These are phyloP conservation scores for Phalaenopsis aphrodite DNA, from an alignment of 106 monocot genomes.

Conservation along the genomic window DNA sequence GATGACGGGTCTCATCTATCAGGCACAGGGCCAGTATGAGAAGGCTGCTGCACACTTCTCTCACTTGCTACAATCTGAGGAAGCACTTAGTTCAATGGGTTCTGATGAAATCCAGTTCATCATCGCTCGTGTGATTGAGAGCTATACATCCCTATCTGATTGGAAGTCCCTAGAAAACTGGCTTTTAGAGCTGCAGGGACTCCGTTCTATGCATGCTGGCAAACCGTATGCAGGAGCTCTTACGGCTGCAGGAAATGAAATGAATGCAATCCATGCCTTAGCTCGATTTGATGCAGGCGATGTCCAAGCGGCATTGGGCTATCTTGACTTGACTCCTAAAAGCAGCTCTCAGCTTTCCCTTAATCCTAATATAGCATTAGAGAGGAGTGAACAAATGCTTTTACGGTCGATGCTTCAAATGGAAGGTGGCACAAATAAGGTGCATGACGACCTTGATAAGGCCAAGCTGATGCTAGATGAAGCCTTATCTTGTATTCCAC, in stretches of 20 bases:
- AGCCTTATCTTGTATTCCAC: slow-evolving; percentile 61
- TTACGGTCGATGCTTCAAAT: slow-evolving; percentile 80
- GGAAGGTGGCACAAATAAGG: slow-evolving; percentile 22
- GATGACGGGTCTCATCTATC: slow-evolving; percentile 90
- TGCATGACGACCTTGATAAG: slow-evolving; percentile 42
- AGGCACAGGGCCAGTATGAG: slow-evolving; percentile 87
- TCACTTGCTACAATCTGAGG: slow-evolving; percentile 81
- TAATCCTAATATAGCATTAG: slow-evolving; percentile 78
- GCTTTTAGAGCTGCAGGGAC: slow-evolving; percentile 75
- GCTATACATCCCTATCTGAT: slow-evolving; percentile 77
- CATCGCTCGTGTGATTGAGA: slow-evolving; percentile 78
- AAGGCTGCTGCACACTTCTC: slow-evolving; percentile 98
- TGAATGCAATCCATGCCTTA: slow-evolving; percentile 87
- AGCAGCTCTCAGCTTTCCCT: slow-evolving; percentile 78
- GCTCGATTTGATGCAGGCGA: slow-evolving; percentile 91
- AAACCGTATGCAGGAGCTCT: slow-evolving; percentile 90
- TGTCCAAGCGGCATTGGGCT: slow-evolving; percentile 56
- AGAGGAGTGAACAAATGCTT: slow-evolving; percentile 96
- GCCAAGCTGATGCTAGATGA: slow-evolving; percentile 79
- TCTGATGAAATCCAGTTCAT: slow-evolving; percentile 92
- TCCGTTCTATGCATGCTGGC: slow-evolving; percentile 82
- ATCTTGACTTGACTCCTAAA: slow-evolving; percentile 96
- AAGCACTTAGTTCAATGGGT: slow-evolving; percentile 58
- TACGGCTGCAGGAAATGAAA: slow-evolving; percentile 91
- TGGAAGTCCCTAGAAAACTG: slow-evolving; percentile 93